phyloP scores from a whole-genome alignment of 176 grass and related monocot species.

The Elymus sibiricus region DNA sequence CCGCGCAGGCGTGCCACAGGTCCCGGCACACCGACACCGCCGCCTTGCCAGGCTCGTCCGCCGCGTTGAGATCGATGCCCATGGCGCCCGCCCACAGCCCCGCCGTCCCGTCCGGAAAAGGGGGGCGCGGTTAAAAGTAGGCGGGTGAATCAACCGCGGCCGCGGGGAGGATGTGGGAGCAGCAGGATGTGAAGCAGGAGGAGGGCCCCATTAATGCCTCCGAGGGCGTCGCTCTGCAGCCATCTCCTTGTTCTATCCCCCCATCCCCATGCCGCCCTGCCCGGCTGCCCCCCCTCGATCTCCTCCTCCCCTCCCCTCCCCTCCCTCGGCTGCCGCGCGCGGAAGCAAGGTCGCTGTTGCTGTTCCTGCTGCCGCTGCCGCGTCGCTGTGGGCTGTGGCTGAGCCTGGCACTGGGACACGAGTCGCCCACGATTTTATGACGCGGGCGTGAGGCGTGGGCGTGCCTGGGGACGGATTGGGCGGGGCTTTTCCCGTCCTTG shows the following conservation, averaged over 20 bases:
- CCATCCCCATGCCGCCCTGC: slow-evolving; percentile 48
- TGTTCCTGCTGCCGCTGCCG: slow-evolving; percentile 10
- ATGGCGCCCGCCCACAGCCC: slow-evolving; percentile 29
- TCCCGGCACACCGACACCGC: slow-evolving; percentile 52
- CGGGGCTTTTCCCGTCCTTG: slow-evolving; percentile 12
- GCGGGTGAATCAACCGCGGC: slow-evolving; percentile 13
- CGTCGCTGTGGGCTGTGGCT: slow-evolving; percentile 31
- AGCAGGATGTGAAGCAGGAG: background rate
- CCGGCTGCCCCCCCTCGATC: slow-evolving; percentile 9
- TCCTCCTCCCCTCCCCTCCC: background rate
- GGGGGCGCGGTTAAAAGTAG: slow-evolving; percentile 22
- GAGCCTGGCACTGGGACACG: slow-evolving; percentile 12
- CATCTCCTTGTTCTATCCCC: slow-evolving; percentile 38
- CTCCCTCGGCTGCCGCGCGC: slow-evolving; percentile 39
- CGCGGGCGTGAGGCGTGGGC: background rate
- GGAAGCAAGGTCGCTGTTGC: slow-evolving; percentile 36
- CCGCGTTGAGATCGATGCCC: slow-evolving; percentile 92
- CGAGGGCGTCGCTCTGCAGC: slow-evolving; percentile 51
- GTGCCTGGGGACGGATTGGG: slow-evolving; percentile 20
- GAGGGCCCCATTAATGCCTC: slow-evolving; percentile 41
- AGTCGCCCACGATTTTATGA: slow-evolving; percentile 48
- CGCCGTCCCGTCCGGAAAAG: background rate
- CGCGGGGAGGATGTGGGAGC: background rate
- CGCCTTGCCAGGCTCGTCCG: slow-evolving; percentile 43
- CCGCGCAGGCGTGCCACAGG: slow-evolving; percentile 96